These are phyloP conservation scores for Priceomyces carsonii DNA, from an alignment of 805 yeast genomes.

Conservation along the genomic window DNA sequence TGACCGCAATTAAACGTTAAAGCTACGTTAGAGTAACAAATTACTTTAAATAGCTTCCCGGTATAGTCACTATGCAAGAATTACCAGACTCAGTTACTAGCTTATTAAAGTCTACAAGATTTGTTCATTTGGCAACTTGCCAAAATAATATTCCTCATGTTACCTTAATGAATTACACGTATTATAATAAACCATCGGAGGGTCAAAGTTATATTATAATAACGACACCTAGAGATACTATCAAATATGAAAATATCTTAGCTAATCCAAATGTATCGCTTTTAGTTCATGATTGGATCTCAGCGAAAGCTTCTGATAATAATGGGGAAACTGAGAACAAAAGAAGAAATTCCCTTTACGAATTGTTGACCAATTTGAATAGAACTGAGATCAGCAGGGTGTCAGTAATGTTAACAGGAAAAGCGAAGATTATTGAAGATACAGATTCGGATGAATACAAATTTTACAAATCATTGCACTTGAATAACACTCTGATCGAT, in stretches of 20 bases:
- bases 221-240: slow-evolving; percentile 70
- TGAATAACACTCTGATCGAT: slow-evolving; percentile 68
- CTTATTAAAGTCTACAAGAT: slow-evolving; percentile 61
- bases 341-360: slow-evolving; percentile 35
- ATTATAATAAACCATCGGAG: slow-evolving; percentile 34
- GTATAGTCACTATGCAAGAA: slow-evolving; percentile 10
- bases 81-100: slow-evolving; percentile 38
- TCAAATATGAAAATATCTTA: slow-evolving; percentile 68
- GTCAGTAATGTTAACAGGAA: slow-evolving; percentile 80
- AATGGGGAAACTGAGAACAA: slow-evolving; percentile 6
- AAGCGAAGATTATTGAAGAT: slow-evolving; percentile 52
- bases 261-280: slow-evolving; percentile 78
- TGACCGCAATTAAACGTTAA: no score
- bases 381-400: slow-evolving; percentile 77
- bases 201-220: slow-evolving; percentile 59
- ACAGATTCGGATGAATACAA: slow-evolving; percentile 47
- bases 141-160: slow-evolving; percentile 78
- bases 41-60: background rate
- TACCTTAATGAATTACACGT: slow-evolving; percentile 87
- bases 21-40: background rate
- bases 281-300: slow-evolving; percentile 88
- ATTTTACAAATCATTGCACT: slow-evolving; percentile 62
- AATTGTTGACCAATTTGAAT: slow-evolving; percentile 72
- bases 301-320: slow-evolving; percentile 43
- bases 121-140: slow-evolving; percentile 84